Conservation (phyloP, 768 basidiomycete genomes). For the Lyophyllum decastes region DNA sequence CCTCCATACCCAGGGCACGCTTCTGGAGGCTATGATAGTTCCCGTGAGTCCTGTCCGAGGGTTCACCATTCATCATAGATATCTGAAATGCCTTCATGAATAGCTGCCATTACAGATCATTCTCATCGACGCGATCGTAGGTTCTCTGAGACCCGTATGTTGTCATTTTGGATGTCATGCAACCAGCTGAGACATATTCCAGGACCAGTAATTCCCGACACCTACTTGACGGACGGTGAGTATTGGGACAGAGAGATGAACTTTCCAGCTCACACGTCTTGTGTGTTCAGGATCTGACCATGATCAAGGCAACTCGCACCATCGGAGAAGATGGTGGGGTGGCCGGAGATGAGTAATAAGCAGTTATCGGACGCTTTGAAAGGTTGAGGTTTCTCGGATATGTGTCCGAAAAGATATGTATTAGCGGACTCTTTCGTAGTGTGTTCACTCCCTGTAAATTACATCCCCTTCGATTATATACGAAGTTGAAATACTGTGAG, state of each 20-base stretch:
- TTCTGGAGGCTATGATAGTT: constrained; percentile 9
- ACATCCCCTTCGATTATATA: background rate
- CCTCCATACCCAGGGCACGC: constrained; percentile 22
- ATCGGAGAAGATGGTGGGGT: constrained; percentile 2
- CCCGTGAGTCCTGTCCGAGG: constrained; percentile 20
- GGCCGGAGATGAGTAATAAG: background rate
- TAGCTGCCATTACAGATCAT: constrained; percentile 17
- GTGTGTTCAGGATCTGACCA: background rate
- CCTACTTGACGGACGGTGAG: constrained; percentile 8
- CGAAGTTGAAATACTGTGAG: background rate
- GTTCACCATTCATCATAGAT: background rate
- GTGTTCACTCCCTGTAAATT: background rate
- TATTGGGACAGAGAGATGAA: background rate
- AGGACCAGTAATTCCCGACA: constrained; percentile 16
- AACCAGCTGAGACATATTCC: background rate
- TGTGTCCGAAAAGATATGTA: background rate
- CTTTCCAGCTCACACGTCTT: background rate
- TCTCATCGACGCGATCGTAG: constrained; percentile 11
- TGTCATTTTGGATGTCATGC: background rate
- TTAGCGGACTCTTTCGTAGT: background rate
- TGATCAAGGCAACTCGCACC: background rate
- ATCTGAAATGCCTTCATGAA: background rate
- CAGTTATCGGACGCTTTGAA: background rate
- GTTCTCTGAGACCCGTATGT: constrained; percentile 14
- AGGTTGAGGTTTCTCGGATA: background rate